Conservation (phyloP, 2,329 filamentous ascomycete genomes). For the Colletotrichum abscissum region DNA sequence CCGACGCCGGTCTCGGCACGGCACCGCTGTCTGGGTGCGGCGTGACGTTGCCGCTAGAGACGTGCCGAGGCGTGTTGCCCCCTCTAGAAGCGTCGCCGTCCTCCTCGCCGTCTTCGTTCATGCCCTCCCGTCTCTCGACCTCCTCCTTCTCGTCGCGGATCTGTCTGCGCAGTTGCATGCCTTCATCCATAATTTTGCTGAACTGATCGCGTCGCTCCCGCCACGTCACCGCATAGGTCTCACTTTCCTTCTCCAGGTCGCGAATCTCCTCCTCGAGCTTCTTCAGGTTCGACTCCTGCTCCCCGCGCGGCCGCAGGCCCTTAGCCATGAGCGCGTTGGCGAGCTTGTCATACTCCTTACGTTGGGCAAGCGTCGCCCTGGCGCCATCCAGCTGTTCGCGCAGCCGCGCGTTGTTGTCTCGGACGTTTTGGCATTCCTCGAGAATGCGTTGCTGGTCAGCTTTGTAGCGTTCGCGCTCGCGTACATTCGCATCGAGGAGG, state of each 20-base stretch:
- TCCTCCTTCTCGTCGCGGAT: slow-evolving; percentile 97
- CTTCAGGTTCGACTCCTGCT: slow-evolving; percentile 80
- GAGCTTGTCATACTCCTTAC: slow-evolving; percentile 88
- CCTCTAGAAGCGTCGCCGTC: slow-evolving; percentile 59
- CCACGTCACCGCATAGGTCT: slow-evolving; percentile 86
- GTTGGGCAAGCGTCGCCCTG: slow-evolving; percentile 78
- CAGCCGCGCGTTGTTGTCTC: slow-evolving; percentile 78
- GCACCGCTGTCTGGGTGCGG: slow-evolving; percentile 58
- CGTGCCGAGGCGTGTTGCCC: slow-evolving; percentile 62
- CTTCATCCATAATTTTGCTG: slow-evolving; percentile 88
- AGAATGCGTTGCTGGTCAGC: slow-evolving; percentile 83
- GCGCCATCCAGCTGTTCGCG: slow-evolving; percentile 81
- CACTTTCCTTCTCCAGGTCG: slow-evolving; percentile 86
- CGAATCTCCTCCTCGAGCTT: slow-evolving; percentile 91
- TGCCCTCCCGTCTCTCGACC: slow-evolving; percentile 86
- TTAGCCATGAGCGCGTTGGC: slow-evolving; percentile 74
- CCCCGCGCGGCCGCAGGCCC: slow-evolving; percentile 79
- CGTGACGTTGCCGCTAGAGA: slow-evolving; percentile 62
- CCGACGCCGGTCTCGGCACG: slow-evolving; percentile 47
- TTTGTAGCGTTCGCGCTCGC: slow-evolving; percentile 86
- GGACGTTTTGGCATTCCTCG: slow-evolving; percentile 80
- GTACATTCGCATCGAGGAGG: slow-evolving; percentile 82
- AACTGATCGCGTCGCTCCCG: slow-evolving; percentile 87
- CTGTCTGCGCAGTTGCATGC: slow-evolving; percentile 83
- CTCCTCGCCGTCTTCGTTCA: slow-evolving; percentile 76